phyloP scores from a whole-genome alignment of 2,329 filamentous ascomycete species.

The Arthrobotrys sphaeroides region DNA sequence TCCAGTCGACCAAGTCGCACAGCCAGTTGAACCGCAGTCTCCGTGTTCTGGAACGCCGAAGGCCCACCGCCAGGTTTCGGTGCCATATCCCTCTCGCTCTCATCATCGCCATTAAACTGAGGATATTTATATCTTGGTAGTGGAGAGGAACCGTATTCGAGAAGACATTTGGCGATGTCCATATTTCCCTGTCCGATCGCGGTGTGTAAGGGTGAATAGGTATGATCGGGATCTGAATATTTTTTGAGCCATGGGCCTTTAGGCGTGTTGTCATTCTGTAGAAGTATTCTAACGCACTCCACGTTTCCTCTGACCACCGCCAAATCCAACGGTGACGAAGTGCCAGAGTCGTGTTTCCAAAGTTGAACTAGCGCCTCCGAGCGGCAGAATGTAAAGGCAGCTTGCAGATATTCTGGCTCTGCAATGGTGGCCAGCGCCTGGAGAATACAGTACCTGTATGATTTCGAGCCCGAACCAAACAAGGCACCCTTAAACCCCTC shows the following conservation, averaged over 20 bases:
- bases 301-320: background rate
- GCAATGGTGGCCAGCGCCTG: background rate
- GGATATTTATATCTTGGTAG: too few relatives aligned
- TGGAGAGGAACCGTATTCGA: constrained; percentile 4
- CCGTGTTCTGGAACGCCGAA: too few relatives aligned
- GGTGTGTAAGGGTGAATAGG: background rate
- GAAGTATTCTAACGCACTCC: background rate
- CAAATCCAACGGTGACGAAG: background rate
- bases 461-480: too few relatives aligned
- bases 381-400: background rate
- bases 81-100: too few relatives aligned
- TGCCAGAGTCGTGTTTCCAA: background rate
- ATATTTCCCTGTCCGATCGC: background rate
- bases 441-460: too few relatives aligned
- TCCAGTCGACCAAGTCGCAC: background rate
- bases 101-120: too few relatives aligned
- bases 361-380: background rate
- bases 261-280: background rate
- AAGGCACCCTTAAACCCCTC: too few relatives aligned
- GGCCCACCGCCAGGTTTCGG: too few relatives aligned
- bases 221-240: too few relatives aligned
- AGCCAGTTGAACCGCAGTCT: background rate
- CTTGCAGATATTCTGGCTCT: background rate
- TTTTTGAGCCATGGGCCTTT: background rate
- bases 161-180: background rate